These are phyloP conservation scores for Penicillium digitatum DNA, from an alignment of 2,329 filamentous ascomycete genomes.

Conservation along the genomic window DNA sequence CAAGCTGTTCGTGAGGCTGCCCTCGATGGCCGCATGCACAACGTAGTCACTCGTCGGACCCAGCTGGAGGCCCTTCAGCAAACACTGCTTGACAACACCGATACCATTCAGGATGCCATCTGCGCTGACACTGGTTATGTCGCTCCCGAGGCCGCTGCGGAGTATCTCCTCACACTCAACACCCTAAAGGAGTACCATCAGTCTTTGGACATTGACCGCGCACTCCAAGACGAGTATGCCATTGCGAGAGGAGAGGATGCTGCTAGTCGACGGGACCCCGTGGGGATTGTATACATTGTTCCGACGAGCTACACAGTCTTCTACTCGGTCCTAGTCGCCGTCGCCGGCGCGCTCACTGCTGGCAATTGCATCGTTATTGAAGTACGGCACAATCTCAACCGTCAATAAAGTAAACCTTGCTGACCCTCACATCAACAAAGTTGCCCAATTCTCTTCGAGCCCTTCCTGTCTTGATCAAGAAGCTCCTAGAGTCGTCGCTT, in stretches of 20 bases:
- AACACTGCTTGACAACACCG: slow-evolving; percentile 27
- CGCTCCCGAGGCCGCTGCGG: slow-evolving; percentile 32
- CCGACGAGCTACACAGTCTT: slow-evolving; percentile 49
- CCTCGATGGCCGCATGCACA: slow-evolving; percentile 39
- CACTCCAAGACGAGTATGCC: slow-evolving; percentile 24
- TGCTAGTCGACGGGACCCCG: slow-evolving; percentile 7
- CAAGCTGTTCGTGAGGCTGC: background rate
- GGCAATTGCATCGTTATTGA: slow-evolving; percentile 52
- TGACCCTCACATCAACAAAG: background rate
- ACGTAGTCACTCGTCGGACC: slow-evolving; percentile 38
- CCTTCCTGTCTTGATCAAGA: background rate
- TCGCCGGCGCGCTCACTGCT: slow-evolving; percentile 48
- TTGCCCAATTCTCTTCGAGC: background rate
- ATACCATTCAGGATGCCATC: slow-evolving; percentile 32
- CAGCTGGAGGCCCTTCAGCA: slow-evolving; percentile 40
- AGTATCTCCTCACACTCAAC: slow-evolving; percentile 26
- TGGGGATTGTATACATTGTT: slow-evolving; percentile 45
- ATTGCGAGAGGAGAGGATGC: slow-evolving; percentile 23
- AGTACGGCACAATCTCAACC: slow-evolving; percentile 28
- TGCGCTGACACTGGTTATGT: slow-evolving; percentile 28
- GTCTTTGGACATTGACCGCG: slow-evolving; percentile 17
- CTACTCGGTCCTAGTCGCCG: slow-evolving; percentile 44
- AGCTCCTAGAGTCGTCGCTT: background rate
- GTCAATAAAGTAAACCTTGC: background rate
- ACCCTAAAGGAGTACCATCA: slow-evolving; percentile 28